phyloP scores from a whole-genome alignment of 2,329 filamentous ascomycete species.

The Pochonia chlamydosporia region DNA sequence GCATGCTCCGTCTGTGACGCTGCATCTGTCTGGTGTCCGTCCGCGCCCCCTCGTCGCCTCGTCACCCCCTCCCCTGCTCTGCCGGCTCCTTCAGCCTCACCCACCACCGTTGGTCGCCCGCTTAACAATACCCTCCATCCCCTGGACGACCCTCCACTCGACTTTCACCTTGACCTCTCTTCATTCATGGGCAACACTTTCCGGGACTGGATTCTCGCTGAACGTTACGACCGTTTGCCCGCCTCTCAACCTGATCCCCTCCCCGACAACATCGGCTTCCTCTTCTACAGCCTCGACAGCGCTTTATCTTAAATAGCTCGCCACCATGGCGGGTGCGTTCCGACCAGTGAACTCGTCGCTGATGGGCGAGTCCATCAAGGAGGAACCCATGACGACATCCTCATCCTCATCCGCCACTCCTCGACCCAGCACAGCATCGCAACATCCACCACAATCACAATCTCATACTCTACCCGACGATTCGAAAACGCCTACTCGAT shows the following conservation, averaged over 20 bases:
- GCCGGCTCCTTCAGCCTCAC: conserved; percentile 11
- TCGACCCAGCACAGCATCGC: conserved; percentile 30
- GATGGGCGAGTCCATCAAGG: conserved; percentile 23
- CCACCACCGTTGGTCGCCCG: conserved; percentile 3
- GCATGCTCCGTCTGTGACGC: background rate
- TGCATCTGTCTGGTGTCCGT: conserved; percentile 5
- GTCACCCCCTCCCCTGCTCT: conserved; percentile 8
- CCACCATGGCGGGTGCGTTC: conserved; percentile 41
- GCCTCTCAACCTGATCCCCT: background rate
- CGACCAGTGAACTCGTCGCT: conserved; percentile 42
- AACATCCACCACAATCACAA: conserved; percentile 19
- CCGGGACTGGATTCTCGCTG: conserved; percentile 18
- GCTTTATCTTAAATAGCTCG: background rate
- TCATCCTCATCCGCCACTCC: conserved; percentile 21
- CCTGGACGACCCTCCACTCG: conserved; percentile 8
- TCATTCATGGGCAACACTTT: conserved; percentile 1
- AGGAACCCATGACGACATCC: conserved; percentile 32
- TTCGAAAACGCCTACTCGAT: conserved; percentile 57
- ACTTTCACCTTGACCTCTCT: conserved; percentile 10
- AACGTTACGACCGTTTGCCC: background rate
- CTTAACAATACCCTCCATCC: conserved; percentile 10
- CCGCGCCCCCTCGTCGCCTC: conserved; percentile 12
- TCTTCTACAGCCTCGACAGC: background rate
- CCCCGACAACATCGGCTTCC: background rate
- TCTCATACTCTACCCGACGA: conserved; percentile 33